Evolutionary conservation across 148 eudicot genomes (phyloP).

Genomic region (Rhododendron simsii): DNA sequence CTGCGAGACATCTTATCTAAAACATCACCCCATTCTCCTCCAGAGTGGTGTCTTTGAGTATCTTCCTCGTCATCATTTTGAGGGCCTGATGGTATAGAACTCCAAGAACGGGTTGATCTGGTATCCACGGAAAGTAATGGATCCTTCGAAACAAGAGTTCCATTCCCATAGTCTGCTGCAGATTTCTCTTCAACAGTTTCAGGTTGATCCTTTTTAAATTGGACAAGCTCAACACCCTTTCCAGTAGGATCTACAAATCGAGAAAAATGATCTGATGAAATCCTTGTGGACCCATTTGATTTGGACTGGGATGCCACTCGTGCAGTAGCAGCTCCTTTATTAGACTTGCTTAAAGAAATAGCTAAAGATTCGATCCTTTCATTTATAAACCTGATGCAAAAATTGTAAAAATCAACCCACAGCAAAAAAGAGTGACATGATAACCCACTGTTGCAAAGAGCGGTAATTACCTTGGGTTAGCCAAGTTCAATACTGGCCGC

Average conservation of each 20-base stretch:
- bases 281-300: conserved; percentile 41
- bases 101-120: conserved; percentile 76
- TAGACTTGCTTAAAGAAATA: conserved; percentile 44
- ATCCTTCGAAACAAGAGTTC: conserved; percentile 54
- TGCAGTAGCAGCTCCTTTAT: conserved; percentile 40
- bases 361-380: conserved; percentile 87
- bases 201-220: conserved; percentile 51
- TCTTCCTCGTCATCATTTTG: conserved; percentile 31
- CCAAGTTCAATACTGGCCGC: conserved; percentile 82
- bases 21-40: conserved; percentile 88
- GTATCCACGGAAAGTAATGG: conserved; percentile 82
- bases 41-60: conserved; percentile 53
- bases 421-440: conserved; percentile 6
- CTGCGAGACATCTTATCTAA: conserved; percentile 66
- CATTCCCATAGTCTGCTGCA: conserved; percentile 31
- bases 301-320: conserved; percentile 32
- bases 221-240: conserved; percentile 86
- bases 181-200: conserved; percentile 27
- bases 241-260: conserved; percentile 70
- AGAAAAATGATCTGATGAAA: conserved; percentile 58
- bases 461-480: conserved; percentile 70
- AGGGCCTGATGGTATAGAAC: conserved; percentile 44
- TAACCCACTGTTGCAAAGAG: neutral
- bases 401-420: conserved; percentile 7
- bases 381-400: conserved; percentile 73